Conservation (phyloP, 2,329 filamentous ascomycete genomes). For the Cordyceps tenuipes region DNA sequence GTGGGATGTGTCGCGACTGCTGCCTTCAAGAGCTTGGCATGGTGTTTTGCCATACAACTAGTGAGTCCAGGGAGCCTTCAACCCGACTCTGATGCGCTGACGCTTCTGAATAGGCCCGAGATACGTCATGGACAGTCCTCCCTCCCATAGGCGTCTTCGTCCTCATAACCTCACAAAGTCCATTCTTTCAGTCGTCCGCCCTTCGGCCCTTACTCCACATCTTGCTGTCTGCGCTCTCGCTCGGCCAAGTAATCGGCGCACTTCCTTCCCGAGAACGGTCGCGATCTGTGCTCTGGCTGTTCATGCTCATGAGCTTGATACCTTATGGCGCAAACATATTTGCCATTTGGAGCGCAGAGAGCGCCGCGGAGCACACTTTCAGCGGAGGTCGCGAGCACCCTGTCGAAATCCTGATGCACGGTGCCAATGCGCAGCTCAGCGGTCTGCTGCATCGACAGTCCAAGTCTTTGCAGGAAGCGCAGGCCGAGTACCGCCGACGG, state of each 20-base stretch:
- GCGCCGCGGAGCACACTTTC: slow-evolving; percentile 8
- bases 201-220: slow-evolving; percentile 20
- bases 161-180: slow-evolving; percentile 7
- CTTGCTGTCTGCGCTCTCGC: slow-evolving; percentile 20
- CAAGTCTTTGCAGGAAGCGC: slow-evolving; percentile 24
- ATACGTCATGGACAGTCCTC: slow-evolving; percentile 11
- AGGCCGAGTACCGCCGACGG: slow-evolving; percentile 33
- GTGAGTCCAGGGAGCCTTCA: slow-evolving; percentile 17
- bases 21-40: slow-evolving; percentile 24
- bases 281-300: slow-evolving; percentile 21
- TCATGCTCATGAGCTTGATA: slow-evolving; percentile 23
- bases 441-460: slow-evolving; percentile 30
- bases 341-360: slow-evolving; percentile 17
- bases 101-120: slow-evolving; percentile 18
- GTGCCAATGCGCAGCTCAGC: slow-evolving; percentile 24
- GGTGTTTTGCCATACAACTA: slow-evolving; percentile 26
- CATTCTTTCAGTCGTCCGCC: neutral
- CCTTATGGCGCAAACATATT: slow-evolving; percentile 23
- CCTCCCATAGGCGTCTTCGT: slow-evolving; percentile 7
- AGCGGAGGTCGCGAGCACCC: slow-evolving; percentile 23
- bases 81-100: neutral
- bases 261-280: slow-evolving; percentile 24
- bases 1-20: neutral
- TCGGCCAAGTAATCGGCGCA: slow-evolving; percentile 24
- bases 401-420: slow-evolving; percentile 23